Percentiles rank a stretch among this genome's conserved stretches.
phyloP scores from a whole-genome alignment of 2,329 filamentous ascomycete genomes.

The Colletotrichum ledebouriae region DNA sequence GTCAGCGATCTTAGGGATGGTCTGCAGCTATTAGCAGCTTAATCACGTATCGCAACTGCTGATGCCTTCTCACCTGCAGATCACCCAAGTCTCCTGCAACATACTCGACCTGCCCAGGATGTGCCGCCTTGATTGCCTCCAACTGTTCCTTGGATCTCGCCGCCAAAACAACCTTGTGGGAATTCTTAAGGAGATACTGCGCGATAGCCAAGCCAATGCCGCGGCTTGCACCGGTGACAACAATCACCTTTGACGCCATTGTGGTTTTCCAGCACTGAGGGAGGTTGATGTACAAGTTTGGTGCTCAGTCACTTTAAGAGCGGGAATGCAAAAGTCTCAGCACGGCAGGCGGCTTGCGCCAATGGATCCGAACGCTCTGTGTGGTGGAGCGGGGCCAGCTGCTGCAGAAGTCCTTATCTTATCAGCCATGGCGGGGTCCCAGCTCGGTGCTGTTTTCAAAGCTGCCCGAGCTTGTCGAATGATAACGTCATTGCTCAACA shows the following conservation, averaged over 20 bases:
- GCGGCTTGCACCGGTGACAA: conserved; percentile 76
- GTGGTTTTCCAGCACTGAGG: conserved; percentile 29
- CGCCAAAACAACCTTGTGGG: conserved; percentile 71
- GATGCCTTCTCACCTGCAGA: conserved; percentile 57
- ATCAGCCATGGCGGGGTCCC: conserved; percentile 19
- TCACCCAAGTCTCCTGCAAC: conserved; percentile 69
- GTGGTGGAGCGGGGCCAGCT: conserved; percentile 24
- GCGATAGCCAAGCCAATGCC: conserved; percentile 72
- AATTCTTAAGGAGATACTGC: conserved; percentile 62
- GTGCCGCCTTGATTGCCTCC: conserved; percentile 63
- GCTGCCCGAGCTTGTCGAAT: neutral
- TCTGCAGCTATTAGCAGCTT: conserved; percentile 50
- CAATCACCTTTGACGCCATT: conserved; percentile 74
- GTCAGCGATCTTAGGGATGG: conserved; percentile 73
- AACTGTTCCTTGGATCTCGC: conserved; percentile 66
- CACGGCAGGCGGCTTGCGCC: conserved; percentile 1
- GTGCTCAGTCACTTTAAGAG: neutral
- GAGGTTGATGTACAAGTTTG: neutral
- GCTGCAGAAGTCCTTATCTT: conserved; percentile 26
- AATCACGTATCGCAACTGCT: neutral
- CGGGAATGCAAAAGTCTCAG: conserved; percentile 2
- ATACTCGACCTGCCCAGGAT: conserved; percentile 67
- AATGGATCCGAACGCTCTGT: neutral
- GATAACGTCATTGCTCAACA: conserved; percentile 20
- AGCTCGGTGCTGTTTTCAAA: conserved; percentile 6